Evolutionary conservation across 1,284 basidiomycete species (phyloP), one percentile per base, ranked within the genome.

Genomic region (Farysia itapuensis): DNA sequence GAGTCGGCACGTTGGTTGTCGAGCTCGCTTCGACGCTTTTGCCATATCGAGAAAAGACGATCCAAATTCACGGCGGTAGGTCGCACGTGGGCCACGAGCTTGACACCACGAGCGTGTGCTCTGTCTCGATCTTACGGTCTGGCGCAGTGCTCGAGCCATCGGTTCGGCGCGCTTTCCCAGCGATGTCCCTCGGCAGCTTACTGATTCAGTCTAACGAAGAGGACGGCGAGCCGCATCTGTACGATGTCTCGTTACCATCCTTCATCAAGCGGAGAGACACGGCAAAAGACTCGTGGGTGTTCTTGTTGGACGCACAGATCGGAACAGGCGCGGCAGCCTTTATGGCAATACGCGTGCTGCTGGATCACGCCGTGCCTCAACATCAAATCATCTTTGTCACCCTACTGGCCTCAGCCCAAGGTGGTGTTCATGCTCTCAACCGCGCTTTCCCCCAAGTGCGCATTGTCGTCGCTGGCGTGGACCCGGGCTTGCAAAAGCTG

Each of bases 291-390:
- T 81, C 88, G 2, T 90, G 85, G 80, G 91, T 94, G 1, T 86
- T 96, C 74, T 78, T 98, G n/a, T 81, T 96, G 23, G 94, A 97
- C 74, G 88, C 89, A 4, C 93, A 94, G 85, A 91, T 97, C 77
- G 91, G 90, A 4, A 97, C 93, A 0, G 94, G 87, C 3, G 93
- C 94, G 0, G 86, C 93, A 4, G 92, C 90, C 1, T 87, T 93
- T 77, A 97, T 97, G 94, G 89, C 91, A 0, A 88, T 98, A 46
- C 86, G 94, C n/a, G 84, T 95, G 4, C 80, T 97, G 14, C 82
- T 97, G 20, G 94, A 98, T 73, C 94, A 98, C 70, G 92, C 93
- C n/a, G 86, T 97, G 7, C 83, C 75, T 59, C 84, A 91, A 71
- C 82, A 86, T 34, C 85, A 86, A 33, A 78, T 79, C 42, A 54